These are phyloP conservation scores for Brassica hybrid DNA, from an alignment of 441 rosid species.

Conservation along the genomic window DNA sequence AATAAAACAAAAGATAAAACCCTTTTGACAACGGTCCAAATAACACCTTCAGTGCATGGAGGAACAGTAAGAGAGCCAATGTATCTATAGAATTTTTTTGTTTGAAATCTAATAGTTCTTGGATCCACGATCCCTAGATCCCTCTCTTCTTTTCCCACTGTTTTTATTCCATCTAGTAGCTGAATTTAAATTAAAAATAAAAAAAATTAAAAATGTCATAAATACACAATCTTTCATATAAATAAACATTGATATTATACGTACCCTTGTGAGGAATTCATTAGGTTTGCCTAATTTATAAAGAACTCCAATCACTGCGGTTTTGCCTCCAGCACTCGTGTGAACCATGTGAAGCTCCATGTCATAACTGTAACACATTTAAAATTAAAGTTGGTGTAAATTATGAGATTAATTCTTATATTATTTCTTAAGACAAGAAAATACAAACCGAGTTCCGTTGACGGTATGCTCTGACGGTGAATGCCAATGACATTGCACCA, in stretches of 20 bases:
- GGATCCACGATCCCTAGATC: constrained; percentile 58
- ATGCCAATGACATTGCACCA: constrained; percentile 71
- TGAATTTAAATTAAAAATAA: constrained; percentile 31
- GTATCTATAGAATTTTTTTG: constrained; percentile 64
- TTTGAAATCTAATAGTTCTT: constrained; percentile 44
- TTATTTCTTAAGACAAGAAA: too few relatives aligned
- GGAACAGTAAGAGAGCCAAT: constrained; percentile 72
- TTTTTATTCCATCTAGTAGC: constrained; percentile 50
- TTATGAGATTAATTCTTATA: neutral
- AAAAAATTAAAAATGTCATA: neutral
- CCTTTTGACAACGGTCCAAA: constrained; percentile 63
- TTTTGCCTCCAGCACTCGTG: constrained; percentile 31
- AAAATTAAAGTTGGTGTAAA: too few relatives aligned
- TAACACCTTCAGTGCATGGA: constrained; percentile 35
- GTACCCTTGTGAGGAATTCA: constrained; percentile 47
- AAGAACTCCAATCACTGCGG: constrained; percentile 60
- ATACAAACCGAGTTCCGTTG: constrained; percentile 54
- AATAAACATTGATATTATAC: neutral
- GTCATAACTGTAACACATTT: constrained; percentile 41
- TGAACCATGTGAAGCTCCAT: constrained; percentile 76
- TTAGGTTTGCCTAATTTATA: constrained; percentile 60
- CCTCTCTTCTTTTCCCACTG: constrained; percentile 42
- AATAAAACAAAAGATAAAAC: constrained; percentile 25
- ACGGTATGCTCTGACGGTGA: constrained; percentile 67
- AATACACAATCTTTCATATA: neutral